These are phyloP conservation scores for Lentinula boryana DNA, from an alignment of 768 basidiomycete species.

Conservation along the genomic window DNA sequence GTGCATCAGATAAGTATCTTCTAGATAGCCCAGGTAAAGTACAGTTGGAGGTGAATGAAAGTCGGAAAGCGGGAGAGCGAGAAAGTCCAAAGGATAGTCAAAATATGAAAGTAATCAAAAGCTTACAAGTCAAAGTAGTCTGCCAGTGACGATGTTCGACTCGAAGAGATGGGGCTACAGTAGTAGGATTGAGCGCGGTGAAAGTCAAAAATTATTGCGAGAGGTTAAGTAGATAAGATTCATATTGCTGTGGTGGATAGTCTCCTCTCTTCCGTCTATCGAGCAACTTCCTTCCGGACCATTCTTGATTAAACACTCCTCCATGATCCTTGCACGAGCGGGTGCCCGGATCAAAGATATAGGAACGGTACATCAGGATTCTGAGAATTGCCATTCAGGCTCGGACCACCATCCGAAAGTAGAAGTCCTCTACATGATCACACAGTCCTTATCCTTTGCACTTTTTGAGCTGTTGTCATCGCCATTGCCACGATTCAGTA, in stretches of 20 bases:
- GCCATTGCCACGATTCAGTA: slow-evolving; percentile 52
- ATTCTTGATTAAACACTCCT: background rate
- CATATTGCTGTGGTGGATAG: background rate
- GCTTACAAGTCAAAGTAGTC: background rate
- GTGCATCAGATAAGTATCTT: background rate
- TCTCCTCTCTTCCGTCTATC: too few species aligned
- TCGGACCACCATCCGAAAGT: background rate
- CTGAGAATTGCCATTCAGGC: background rate
- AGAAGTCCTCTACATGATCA: slow-evolving; percentile 65
- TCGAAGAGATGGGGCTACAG: background rate
- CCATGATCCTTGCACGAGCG: background rate
- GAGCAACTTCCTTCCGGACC: background rate
- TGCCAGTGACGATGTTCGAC: background rate
- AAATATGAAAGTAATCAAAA: background rate
- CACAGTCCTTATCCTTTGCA: slow-evolving; percentile 63
- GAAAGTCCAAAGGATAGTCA: background rate
- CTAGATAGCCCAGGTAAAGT: background rate
- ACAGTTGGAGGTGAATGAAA: background rate
- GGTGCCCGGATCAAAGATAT: background rate
- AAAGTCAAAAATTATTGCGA: background rate
- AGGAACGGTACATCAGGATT: background rate
- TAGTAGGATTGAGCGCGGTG: background rate
- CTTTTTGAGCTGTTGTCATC: slow-evolving; percentile 28
- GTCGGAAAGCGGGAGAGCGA: background rate
- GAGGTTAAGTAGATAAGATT: background rate